Evolutionary conservation across 805 yeast genomes (phyloP).

Genomic region (Soucietia sequanensis): DNA sequence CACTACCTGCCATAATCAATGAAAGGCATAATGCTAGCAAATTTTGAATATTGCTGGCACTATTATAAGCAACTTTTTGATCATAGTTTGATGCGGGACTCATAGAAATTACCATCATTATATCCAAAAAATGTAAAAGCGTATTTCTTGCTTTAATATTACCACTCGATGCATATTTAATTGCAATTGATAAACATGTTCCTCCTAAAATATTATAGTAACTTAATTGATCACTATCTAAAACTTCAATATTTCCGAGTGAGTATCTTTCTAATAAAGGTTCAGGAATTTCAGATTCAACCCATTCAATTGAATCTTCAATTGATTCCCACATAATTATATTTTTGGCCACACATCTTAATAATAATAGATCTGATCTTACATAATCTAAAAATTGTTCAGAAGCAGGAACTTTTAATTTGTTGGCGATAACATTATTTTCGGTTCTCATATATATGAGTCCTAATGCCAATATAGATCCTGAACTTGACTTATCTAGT

Average conservation of each 20-base stretch:
- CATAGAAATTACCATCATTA: conserved; percentile 42
- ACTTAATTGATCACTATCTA: conserved; percentile 62
- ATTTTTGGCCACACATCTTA: conserved; percentile 62
- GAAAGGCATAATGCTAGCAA: conserved; percentile 64
- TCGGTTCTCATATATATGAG: conserved; percentile 72
- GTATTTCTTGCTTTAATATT: conserved; percentile 53
- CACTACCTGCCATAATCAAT: conserved; percentile 85
- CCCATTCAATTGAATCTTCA: conserved; percentile 52
- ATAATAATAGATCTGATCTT: conserved; percentile 73
- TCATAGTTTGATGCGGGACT: conserved; percentile 52
- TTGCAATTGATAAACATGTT: conserved; percentile 66
- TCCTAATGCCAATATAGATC: conserved; percentile 74
- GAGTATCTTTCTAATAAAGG: conserved; percentile 33
- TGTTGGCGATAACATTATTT: conserved; percentile 56
- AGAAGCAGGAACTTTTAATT: conserved; percentile 59
- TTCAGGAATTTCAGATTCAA: conserved; percentile 54
- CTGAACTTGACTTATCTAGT: conserved; percentile 63
- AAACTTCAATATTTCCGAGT: conserved; percentile 16
- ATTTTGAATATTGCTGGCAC: conserved; percentile 56
- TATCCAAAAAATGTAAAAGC: conserved; percentile 54
- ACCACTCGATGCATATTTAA: conserved; percentile 73
- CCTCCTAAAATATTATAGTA: conserved; percentile 73
- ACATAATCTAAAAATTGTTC: conserved; percentile 62
- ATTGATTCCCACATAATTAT: conserved; percentile 72
- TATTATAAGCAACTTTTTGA: conserved; percentile 51